phyloP scores from a whole-genome alignment of 129 eudicot genomes.

The Heracleum sosnowskyi region DNA sequence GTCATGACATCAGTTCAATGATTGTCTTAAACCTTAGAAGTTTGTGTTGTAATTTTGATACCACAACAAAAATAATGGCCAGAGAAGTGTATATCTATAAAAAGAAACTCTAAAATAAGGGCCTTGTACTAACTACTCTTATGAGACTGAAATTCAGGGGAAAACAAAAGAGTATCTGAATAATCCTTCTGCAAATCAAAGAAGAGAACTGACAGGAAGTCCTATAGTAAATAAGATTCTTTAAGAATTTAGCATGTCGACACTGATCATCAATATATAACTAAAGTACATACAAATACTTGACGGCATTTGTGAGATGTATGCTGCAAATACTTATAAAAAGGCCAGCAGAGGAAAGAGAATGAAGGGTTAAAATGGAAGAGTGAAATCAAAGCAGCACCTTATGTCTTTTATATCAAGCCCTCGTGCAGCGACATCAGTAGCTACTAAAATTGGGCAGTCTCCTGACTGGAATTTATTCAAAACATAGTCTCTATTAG shows the following conservation, averaged over 20 bases:
- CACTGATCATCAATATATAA: no score
- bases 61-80: background rate
- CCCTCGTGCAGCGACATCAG: constrained; percentile 97
- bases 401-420: constrained; percentile 87
- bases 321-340: background rate
- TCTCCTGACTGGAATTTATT: constrained; percentile 72
- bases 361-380: background rate
- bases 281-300: no score
- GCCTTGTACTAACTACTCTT: no score
- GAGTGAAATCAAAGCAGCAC: constrained; percentile 22
- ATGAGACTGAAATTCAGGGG: background rate
- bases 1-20: no score
- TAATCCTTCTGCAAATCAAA: background rate
- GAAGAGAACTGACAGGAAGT: background rate
- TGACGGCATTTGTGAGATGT: no score
- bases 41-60: background rate
- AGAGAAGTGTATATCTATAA: background rate
- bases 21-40: background rate
- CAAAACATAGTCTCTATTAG: constrained; percentile 76
- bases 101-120: no score
- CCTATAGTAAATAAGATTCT: background rate
- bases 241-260: background rate
- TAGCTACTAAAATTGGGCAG: constrained; percentile 80
- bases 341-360: background rate
- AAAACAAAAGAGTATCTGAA: background rate